These are phyloP conservation scores for Pichia californica DNA, from an alignment of 805 yeast species.

Conservation along the genomic window DNA sequence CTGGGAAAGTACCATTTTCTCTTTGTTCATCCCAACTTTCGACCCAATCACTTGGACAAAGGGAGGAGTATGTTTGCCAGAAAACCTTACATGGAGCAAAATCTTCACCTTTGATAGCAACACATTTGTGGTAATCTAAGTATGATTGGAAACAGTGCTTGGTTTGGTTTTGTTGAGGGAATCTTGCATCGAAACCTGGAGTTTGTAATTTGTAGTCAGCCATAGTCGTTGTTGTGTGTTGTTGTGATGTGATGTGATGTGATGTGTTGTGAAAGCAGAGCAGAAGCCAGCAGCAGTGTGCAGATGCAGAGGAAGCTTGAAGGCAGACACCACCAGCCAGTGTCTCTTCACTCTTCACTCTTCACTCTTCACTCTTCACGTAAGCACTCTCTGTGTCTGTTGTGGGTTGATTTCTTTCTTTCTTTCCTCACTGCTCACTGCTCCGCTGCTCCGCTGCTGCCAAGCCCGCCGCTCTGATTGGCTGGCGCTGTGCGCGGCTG, in stretches of 20 bases:
- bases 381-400: too few relatives aligned
- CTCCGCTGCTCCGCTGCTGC: too few relatives aligned
- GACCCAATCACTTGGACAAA: conserved; percentile 82
- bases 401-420: background rate
- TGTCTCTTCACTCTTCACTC: too few relatives aligned
- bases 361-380: too few relatives aligned
- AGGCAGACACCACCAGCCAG: too few relatives aligned
- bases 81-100: conserved; percentile 96
- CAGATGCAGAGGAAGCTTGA: too few relatives aligned
- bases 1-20: conserved; percentile 37
- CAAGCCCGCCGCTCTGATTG: background rate
- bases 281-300: too few relatives aligned
- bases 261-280: too few relatives aligned
- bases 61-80: conserved; percentile 81
- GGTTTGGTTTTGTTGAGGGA: conserved; percentile 96
- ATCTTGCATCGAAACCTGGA: conserved; percentile 83
- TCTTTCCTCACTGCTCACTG: too few relatives aligned
- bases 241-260: background rate
- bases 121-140: conserved; percentile 97
- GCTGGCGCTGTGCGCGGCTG: too few relatives aligned
- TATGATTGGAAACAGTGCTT: conserved; percentile 98
- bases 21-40: conserved; percentile 88
- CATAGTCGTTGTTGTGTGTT: too few relatives aligned
- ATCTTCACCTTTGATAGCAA: conserved; percentile 95
- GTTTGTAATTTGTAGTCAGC: conserved; percentile 47